Percentiles rank a stretch among this genome's conserved stretches.
Evolutionary conservation across 2,329 filamentous ascomycete species (phyloP).

Genomic region (Dactylellina sp.): DNA sequence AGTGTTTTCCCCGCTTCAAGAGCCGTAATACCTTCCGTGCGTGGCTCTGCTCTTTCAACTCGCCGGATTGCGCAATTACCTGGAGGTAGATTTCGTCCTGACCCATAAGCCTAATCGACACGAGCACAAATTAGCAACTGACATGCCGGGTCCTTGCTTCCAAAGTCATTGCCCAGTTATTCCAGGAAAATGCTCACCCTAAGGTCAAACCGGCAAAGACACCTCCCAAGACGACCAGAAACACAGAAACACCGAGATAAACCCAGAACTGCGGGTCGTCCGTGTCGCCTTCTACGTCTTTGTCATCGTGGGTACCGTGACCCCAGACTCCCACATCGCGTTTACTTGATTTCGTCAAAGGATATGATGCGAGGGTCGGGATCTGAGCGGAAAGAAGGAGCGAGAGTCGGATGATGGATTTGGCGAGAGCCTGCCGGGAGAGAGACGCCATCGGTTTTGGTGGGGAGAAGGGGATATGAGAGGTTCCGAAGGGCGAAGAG

Average conservation of each 20-base stretch:
- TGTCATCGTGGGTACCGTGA: constrained; percentile 22
- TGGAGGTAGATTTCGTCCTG: constrained; percentile 97
- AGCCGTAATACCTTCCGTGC: constrained; percentile 83
- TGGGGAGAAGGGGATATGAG: constrained; percentile 11
- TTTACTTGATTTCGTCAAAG: constrained; percentile 20
- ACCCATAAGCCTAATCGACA: constrained; percentile 63
- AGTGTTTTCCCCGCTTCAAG: constrained; percentile 91
- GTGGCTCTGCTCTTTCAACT: constrained; percentile 86
- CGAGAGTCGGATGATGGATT: constrained; percentile 31
- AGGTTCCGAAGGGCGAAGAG: constrained; percentile 21
- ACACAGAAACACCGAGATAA: constrained; percentile 80
- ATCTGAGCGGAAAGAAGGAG: constrained; percentile 53
- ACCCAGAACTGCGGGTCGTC: constrained; percentile 79
- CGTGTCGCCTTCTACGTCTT: constrained; percentile 63
- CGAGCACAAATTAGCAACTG: constrained; percentile 10
- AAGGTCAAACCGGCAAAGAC: constrained; percentile 95
- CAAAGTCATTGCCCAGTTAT: too few species aligned
- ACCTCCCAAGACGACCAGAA: constrained; percentile 86
- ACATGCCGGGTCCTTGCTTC: too few species aligned
- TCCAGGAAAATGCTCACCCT: constrained; percentile 69
- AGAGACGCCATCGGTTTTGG: constrained; percentile 19
- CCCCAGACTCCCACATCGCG: constrained; percentile 40
- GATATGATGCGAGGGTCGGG: constrained; percentile 49
- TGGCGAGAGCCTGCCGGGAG: constrained; percentile 38
- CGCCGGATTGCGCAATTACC: constrained; percentile 86